Base-by-base conservation (phyloP, 1,284 basidiomycete genomes). In the Sporisorium exsertum region DNA sequence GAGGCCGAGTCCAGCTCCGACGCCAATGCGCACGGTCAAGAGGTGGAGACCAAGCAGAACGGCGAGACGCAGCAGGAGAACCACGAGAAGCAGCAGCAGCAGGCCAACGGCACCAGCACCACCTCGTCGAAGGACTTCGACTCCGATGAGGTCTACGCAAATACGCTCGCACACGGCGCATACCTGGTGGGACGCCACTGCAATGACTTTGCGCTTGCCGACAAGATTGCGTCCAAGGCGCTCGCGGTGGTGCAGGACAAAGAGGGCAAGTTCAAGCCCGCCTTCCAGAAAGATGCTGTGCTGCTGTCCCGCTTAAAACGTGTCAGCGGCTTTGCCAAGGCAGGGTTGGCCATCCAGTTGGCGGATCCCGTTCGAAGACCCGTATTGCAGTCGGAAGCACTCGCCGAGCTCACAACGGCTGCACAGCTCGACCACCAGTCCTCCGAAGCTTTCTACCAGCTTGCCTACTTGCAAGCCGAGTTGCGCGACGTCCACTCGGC, bases 401-500 rank as follows among this genome's bases (percentile, higher is more conserved):
- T 74, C 5, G 77, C 68, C 20, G 88, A 90, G 42, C 89, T 94
- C 42, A 84, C 87, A 5, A 83, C 85, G 0, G 90, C 93, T 0
- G 87, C 91, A 8, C 84, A 87, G 27, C 87, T 89, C 10, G 87
- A 89, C 61, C 88, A 91, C 0, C 89, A 89, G 0, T 89, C 92
- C 1, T 89, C 90, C 1, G 81, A 85, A 24, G 90, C 90, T 0
- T 89, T 91, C 80, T 95, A 92, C 55, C 72, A 76, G 37, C 79
- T 85, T 4, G 83, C 81, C 12, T 75, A 64, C 45, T 54, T 81
- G 42, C 76, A 93, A 58, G 89, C 92, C 12, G 90, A 91, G 58
- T 88, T 89, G n/a, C 90, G 92, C 29, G 90, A 93, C 72, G 87
- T 95, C 22, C 87, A 89, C 32, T 87, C 88, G 5, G 94, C 94